A percentile compares a stretch with the other conserved stretches of the same genome.
Evolutionary conservation across 306 rosid genomes (phyloP).

Genomic region (Quercus ilex): DNA sequence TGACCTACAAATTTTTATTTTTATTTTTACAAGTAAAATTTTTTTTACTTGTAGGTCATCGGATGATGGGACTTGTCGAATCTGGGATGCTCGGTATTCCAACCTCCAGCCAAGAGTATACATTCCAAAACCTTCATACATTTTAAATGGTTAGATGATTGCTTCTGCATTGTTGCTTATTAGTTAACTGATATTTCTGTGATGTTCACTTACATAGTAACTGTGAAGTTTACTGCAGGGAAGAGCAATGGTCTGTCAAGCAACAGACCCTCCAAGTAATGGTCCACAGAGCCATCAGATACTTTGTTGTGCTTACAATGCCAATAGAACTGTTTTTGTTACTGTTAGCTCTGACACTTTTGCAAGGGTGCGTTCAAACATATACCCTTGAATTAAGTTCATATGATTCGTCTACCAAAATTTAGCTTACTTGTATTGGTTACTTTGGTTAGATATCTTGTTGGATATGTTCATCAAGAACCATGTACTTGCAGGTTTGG

Average conservation of each 20-base stretch:
- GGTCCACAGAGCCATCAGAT: slow-evolving; percentile 58
- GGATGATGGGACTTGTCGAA: slow-evolving; percentile 87
- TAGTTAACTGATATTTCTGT: not conserved
- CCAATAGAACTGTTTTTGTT: slow-evolving; percentile 85
- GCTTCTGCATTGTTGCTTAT: slow-evolving; percentile 13
- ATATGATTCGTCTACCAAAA: slow-evolving; percentile 13
- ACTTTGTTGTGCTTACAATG: slow-evolving; percentile 88
- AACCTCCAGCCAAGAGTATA: slow-evolving; percentile 56
- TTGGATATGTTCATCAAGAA: slow-evolving; percentile 25
- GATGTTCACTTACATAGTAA: not conserved
- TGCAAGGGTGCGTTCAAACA: slow-evolving; percentile 62
- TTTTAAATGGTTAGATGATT: slow-evolving; percentile 55
- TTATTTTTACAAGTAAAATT: no score
- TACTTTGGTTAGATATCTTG: slow-evolving; percentile 10
- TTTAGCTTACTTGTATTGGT: slow-evolving; percentile 26
- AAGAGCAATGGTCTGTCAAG: slow-evolving; percentile 51
- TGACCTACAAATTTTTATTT: no score
- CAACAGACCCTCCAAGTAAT: slow-evolving; percentile 59
- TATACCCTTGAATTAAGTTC: slow-evolving; percentile 21
- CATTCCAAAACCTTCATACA: slow-evolving; percentile 59
- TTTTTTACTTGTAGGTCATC: slow-evolving; percentile 47
- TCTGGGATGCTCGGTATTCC: slow-evolving; percentile 84
- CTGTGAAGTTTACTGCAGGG: slow-evolving; percentile 49
- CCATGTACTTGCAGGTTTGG: slow-evolving; percentile 67
- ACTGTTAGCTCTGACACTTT: slow-evolving; percentile 86